phyloP scores from a whole-genome alignment of 1,284 basidiomycete genomes.

The Xerocomus minutiporus region DNA sequence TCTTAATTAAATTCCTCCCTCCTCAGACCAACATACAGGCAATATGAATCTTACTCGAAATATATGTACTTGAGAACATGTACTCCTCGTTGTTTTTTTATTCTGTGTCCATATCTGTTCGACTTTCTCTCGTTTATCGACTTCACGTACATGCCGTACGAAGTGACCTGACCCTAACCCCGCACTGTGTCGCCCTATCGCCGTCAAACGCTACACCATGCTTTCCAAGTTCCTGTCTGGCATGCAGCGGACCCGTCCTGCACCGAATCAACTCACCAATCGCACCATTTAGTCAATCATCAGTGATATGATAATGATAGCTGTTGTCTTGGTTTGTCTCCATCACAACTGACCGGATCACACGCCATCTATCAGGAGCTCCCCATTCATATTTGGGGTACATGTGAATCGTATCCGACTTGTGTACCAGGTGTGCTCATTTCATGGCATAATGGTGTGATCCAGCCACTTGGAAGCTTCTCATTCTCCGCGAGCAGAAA shows the following conservation, averaged over 20 bases:
- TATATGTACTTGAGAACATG: neutral
- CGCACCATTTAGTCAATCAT: neutral
- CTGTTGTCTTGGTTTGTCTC: neutral
- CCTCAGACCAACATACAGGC: neutral
- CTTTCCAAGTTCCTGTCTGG: neutral
- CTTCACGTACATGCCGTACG: slow-evolving; percentile 6
- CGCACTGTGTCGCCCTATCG: slow-evolving; percentile 8
- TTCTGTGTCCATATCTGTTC: neutral
- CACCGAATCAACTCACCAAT: neutral
- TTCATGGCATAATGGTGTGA: neutral
- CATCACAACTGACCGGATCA: slow-evolving; percentile 2
- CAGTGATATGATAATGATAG: neutral
- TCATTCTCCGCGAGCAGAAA: neutral
- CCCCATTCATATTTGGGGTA: neutral
- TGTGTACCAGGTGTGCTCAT: neutral
- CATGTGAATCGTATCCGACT: too few species aligned
- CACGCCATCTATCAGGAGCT: neutral
- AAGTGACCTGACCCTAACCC: slow-evolving; percentile 6
- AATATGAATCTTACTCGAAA: too few species aligned
- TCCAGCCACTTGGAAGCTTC: neutral
- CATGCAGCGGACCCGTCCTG: neutral
- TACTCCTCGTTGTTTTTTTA: neutral
- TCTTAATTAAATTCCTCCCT: neutral
- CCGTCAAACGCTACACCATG: neutral
- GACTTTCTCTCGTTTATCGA: neutral